Evolutionary conservation across 2,329 filamentous ascomycete genomes (phyloP).

Genomic region (Niveomyces coronatus): DNA sequence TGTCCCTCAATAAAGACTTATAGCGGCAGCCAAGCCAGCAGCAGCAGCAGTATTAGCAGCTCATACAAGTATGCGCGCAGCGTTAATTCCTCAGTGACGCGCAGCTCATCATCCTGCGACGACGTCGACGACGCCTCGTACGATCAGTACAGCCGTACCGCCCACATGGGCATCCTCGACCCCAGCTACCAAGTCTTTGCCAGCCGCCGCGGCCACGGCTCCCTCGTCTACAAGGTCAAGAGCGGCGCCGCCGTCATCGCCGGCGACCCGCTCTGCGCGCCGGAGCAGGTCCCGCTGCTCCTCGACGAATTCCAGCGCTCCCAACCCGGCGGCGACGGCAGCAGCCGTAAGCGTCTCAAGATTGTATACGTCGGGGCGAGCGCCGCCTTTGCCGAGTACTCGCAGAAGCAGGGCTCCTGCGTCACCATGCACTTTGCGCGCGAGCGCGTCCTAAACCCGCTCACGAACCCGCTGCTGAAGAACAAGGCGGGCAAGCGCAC

Average conservation of each 20-base stretch:
- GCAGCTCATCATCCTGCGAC: conserved; percentile 1
- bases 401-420: conserved; percentile 10
- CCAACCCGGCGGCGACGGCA: too few species aligned
- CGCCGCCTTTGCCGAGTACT: conserved; percentile 11
- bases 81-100: not conserved
- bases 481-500: conserved; percentile 14
- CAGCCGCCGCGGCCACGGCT: conserved; percentile 12
- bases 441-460: conserved; percentile 13
- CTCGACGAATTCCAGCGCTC: conserved; percentile 13
- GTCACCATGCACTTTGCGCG: conserved; percentile 13
- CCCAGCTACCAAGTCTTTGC: conserved; percentile 14
- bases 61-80: conserved; percentile 3
- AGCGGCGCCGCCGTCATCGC: conserved; percentile 12
- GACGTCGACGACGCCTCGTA: conserved; percentile 10
- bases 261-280: conserved; percentile 13
- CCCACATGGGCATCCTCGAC: conserved; percentile 16
- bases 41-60: conserved; percentile 2
- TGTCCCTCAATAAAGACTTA: not conserved
- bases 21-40: too few species aligned
- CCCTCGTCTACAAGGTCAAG: conserved; percentile 13
- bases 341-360: conserved; percentile 5
- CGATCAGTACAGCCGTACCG: conserved; percentile 12
- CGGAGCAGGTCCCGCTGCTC: conserved; percentile 7
- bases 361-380: conserved; percentile 15
- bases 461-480: conserved; percentile 12